A percentile compares a stretch with the other conserved stretches of the same genome.
Evolutionary conservation across 208 protist genomes (phyloP).

Genomic region (Leishmania amazonensis): DNA sequence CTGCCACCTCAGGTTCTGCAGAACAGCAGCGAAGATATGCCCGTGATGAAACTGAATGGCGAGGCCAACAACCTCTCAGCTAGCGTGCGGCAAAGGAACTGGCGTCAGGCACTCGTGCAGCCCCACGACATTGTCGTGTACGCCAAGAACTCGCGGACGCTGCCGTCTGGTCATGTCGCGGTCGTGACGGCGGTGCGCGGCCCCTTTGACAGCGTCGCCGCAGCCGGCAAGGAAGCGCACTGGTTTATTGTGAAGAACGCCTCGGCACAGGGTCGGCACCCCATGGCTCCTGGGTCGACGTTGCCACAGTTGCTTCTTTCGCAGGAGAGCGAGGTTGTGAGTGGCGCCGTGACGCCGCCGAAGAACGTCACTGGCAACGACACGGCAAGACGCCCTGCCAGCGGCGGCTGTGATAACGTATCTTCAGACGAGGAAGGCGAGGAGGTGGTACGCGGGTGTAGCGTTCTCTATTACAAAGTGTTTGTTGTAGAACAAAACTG

Average conservation of each 20-base stretch:
- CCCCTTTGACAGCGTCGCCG: slow-evolving; percentile 28
- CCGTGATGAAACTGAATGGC: slow-evolving; percentile 11
- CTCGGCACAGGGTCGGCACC: slow-evolving; percentile 10
- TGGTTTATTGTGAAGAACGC: slow-evolving; percentile 30
- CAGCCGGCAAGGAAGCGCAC: slow-evolving; percentile 29
- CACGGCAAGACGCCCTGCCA: background rate
- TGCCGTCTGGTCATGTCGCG: slow-evolving; percentile 57
- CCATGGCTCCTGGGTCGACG: slow-evolving; percentile 6
- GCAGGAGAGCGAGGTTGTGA: background rate
- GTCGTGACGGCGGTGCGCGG: slow-evolving; percentile 66
- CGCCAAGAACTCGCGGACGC: slow-evolving; percentile 28
- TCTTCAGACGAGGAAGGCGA: background rate
- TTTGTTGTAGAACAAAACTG: slow-evolving; percentile 75
- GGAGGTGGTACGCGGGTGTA: background rate
- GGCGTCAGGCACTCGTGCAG: slow-evolving; percentile 20
- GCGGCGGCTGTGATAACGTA: background rate
- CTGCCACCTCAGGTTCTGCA: slow-evolving; percentile 1
- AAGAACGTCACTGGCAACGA: background rate
- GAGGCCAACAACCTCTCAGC: slow-evolving; percentile 38
- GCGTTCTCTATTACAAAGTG: slow-evolving; percentile 43
- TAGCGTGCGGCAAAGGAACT: slow-evolving; percentile 23
- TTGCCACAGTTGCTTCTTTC: slow-evolving; percentile 9
- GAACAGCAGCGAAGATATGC: background rate
- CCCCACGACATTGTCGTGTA: slow-evolving; percentile 50
- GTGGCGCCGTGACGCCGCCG: background rate